Base-by-base conservation (phyloP, 805 yeast species). In the Alloascoidea hylecoeti region DNA sequence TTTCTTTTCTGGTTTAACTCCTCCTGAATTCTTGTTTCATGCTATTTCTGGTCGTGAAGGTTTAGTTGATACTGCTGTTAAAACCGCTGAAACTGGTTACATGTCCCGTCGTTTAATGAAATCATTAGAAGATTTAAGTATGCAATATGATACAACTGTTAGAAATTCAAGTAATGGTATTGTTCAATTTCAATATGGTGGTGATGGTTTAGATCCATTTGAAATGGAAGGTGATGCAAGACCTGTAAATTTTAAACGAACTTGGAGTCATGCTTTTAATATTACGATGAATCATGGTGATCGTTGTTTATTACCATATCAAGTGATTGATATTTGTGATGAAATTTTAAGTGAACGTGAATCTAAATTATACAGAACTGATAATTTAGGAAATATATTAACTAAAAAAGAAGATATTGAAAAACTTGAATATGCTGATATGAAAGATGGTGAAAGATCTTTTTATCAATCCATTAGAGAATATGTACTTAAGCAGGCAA, bases 1-100 rank as follows among this genome's bases (percentile, higher is more conserved):
- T 13, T 92, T 92, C 66, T 92, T 68, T 54, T 74, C 94, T 23
- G 99, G 99, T 5, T 66, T 92, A 47, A 71, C 88, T 13, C 99
- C 99, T 2, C 96, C 97, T 9, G 99, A 92, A 57, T 92, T 89
- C 56, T 65, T 89, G 46, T 92, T 94, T 72, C 99, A 92, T 58
- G 97, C 99, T 44, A 92, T 92, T 64, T 88, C 97, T 2, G 99
- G 99, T 55, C 83, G 99, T 68, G 99, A 92, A 69, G 99, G 99
- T 61, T 68, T 92, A 57, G 97, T 92, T 42, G 99, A 92, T 68
- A 92, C 99, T 16, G 99, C 99, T 15, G 99, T 92, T 41, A 92
- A 92, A 60, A 92, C 99, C 23, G 99, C 99, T 2, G 99, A 92
- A 57, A 89, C 98, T 3, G 97, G 97, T 55, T 88, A 88, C 61